These are phyloP conservation scores for Mucor lusitanicus DNA, from an alignment of 371 early-diverging fungal genomes.

Conservation along the genomic window DNA sequence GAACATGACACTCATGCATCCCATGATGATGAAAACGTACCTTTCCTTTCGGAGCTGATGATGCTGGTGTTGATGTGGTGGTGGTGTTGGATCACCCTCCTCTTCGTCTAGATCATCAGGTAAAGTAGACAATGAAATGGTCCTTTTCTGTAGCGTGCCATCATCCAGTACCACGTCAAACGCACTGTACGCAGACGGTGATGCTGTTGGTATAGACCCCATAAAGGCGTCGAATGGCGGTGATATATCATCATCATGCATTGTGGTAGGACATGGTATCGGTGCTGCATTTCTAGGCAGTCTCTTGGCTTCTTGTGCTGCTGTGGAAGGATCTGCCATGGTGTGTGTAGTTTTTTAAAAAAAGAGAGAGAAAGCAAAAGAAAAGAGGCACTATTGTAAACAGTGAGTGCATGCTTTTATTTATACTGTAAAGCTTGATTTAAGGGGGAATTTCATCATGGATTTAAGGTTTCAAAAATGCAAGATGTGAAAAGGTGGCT, in stretches of 20 bases:
- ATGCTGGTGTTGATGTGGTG: neutral
- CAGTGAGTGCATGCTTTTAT: neutral
- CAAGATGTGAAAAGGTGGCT: neutral
- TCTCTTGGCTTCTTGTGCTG: constrained; percentile 8
- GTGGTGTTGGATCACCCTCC: neutral
- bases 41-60: constrained; percentile 5
- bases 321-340: constrained; percentile 10
- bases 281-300: constrained; percentile 23
- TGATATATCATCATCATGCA: neutral
- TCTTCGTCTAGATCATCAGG: constrained; percentile 11
- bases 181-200: constrained; percentile 24
- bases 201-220: constrained; percentile 15
- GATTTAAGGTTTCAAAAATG: neutral
- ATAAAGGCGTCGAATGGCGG: constrained; percentile 7
- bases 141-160: constrained; percentile 33
- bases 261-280: constrained; percentile 13
- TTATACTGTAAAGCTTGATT: neutral
- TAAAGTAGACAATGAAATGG: constrained; percentile 34
- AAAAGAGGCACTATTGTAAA: neutral
- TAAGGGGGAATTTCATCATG: neutral
- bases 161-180: constrained; percentile 38
- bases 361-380: neutral
- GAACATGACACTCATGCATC: too few species aligned
- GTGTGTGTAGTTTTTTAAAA: too few species aligned
- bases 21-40: neutral